A percentile compares a stretch with the other conserved stretches of the same genome.
Conservation (phyloP, 495 filamentous ascomycete species). For the Pyronema domesticum region DNA sequence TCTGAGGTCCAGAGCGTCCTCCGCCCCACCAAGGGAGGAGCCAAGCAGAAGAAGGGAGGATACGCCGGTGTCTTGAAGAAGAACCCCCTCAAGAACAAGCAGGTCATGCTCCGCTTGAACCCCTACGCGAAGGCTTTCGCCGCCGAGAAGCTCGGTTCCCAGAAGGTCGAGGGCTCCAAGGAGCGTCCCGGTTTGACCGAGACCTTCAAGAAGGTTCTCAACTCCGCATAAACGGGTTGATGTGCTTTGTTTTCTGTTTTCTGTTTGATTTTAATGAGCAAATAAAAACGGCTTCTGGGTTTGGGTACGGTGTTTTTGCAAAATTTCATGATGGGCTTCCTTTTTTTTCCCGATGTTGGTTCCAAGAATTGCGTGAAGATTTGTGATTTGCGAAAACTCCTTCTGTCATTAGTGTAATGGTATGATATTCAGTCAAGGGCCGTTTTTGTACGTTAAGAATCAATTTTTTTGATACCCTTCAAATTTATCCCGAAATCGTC, state of each 20-base stretch:
- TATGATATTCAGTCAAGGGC: no score
- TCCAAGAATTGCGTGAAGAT: background rate
- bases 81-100: slow-evolving; percentile 97
- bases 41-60: slow-evolving; percentile 63
- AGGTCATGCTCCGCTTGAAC: slow-evolving; percentile 91
- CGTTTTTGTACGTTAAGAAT: no score
- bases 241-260: background rate
- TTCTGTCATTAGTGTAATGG: no score
- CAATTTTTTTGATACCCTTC: no score
- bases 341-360: background rate
- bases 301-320: background rate
- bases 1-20: slow-evolving; percentile 93
- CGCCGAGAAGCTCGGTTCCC: slow-evolving; percentile 60
- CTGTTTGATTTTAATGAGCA: background rate
- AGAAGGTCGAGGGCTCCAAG: slow-evolving; percentile 31
- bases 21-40: slow-evolving; percentile 68
- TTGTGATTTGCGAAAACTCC: background rate
- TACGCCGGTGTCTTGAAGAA: slow-evolving; percentile 78
- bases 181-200: slow-evolving; percentile 19
- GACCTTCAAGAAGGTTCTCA: slow-evolving; percentile 21
- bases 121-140: slow-evolving; percentile 79
- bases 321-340: background rate
- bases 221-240: slow-evolving; percentile 9
- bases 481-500: no score
- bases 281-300: background rate